Evolutionary conservation across 768 basidiomycete genomes (phyloP).

Genomic region (Trametes cinnabarina): DNA sequence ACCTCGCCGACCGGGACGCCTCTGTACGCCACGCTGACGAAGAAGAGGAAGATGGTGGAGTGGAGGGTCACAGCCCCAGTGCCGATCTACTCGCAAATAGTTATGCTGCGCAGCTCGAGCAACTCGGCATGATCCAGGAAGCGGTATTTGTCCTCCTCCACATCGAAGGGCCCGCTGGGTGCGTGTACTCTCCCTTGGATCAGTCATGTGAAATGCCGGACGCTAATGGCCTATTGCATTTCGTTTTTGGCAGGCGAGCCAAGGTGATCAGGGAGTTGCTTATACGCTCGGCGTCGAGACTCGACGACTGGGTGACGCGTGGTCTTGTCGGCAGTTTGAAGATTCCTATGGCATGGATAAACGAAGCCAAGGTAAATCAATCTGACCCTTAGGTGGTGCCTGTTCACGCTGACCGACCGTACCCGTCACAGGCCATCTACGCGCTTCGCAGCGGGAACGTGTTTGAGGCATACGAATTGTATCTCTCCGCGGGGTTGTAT

Average conservation of each 20-base stretch:
- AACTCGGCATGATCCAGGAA: slow-evolving; percentile 75
- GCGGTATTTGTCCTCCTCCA: slow-evolving; percentile 89
- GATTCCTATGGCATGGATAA: slow-evolving; percentile 85
- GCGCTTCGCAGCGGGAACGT: slow-evolving; percentile 59
- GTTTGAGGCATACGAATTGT: slow-evolving; percentile 75
- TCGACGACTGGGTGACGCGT: slow-evolving; percentile 72
- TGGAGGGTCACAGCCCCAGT: slow-evolving; percentile 77
- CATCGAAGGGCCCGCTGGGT: slow-evolving; percentile 80
- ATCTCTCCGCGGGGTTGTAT: slow-evolving; percentile 66
- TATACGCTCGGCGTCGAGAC: slow-evolving; percentile 57
- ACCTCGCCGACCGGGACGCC: slow-evolving; percentile 76
- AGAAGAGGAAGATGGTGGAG: slow-evolving; percentile 37
- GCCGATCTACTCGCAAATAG: slow-evolving; percentile 81
- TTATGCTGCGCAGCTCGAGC: slow-evolving; percentile 87
- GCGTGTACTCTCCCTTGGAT: slow-evolving; percentile 26
- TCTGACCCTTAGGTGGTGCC: not conserved
- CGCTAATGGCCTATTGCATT: not conserved
- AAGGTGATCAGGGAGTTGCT: slow-evolving; percentile 82
- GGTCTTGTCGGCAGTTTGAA: slow-evolving; percentile 74
- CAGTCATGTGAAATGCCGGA: not conserved
- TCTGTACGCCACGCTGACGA: slow-evolving; percentile 37
- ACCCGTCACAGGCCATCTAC: slow-evolving; percentile 54
- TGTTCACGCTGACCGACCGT: not conserved
- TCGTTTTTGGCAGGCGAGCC: slow-evolving; percentile 55
- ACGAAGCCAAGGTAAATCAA: slow-evolving; percentile 72